These are phyloP conservation scores for Paxillus ammoniavirescens DNA, from an alignment of 768 basidiomycete genomes.

Conservation along the genomic window DNA sequence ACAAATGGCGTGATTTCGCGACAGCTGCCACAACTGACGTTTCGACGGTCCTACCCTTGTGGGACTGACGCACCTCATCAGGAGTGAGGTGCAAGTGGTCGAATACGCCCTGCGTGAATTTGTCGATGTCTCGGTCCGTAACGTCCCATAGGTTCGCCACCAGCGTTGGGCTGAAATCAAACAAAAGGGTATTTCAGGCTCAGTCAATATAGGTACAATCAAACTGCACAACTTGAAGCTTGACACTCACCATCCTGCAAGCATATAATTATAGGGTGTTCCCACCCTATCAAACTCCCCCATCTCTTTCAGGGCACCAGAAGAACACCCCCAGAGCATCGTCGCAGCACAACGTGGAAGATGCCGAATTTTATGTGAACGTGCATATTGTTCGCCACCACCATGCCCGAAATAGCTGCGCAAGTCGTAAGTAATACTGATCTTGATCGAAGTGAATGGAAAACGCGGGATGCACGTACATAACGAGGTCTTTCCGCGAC, in stretches of 20 bases:
- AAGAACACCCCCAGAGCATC: conserved; percentile 99
- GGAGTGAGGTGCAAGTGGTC: conserved; percentile 59
- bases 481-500: conserved; percentile 74
- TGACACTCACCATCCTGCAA: conserved; percentile 87
- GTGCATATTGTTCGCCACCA: conserved; percentile 91
- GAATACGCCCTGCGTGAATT: conserved; percentile 82
- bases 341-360: conserved; percentile 86
- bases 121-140: conserved; percentile 96
- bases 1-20: conserved; percentile 71
- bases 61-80: conserved; percentile 13
- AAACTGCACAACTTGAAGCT: too few species aligned
- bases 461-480: conserved; percentile 56
- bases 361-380: conserved; percentile 81
- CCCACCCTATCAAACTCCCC: conserved; percentile 93
- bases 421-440: not conserved
- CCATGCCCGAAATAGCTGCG: conserved; percentile 95
- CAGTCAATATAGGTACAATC: not conserved
- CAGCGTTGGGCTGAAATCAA: conserved; percentile 69
- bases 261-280: conserved; percentile 92
- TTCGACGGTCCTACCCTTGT: not conserved
- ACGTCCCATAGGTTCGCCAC: conserved; percentile 98
- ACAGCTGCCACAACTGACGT: conserved; percentile 73
- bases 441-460: not conserved
- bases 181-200: not conserved
- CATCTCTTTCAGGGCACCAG: conserved; percentile 82